Conservation (phyloP, 1,139 yeast genomes). For the Kluyveromyces sp. region DNA sequence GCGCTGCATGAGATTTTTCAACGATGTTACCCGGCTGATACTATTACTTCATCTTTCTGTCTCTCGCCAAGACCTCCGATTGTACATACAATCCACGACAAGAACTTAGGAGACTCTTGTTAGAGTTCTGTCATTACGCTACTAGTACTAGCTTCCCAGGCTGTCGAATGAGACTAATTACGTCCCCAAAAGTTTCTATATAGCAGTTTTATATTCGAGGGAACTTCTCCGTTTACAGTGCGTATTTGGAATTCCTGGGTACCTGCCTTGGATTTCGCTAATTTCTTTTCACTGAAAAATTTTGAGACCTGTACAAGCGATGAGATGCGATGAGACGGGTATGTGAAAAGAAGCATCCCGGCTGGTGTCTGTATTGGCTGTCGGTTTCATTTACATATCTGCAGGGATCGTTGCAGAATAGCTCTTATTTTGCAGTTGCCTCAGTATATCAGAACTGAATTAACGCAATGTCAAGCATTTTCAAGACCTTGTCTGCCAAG, state of each 20-base stretch:
- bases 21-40: neutral
- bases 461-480: constrained; percentile 40
- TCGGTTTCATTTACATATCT: no score
- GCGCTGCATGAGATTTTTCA: neutral
- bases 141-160: no score
- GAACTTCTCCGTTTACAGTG: neutral
- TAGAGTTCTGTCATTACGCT: no score
- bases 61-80: no score
- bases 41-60: no score
- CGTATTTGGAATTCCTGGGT: neutral
- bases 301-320: neutral
- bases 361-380: no score
- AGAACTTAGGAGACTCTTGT: no score
- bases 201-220: neutral
- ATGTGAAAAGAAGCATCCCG: neutral
- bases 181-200: neutral
- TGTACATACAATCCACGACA: no score
- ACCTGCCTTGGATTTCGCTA: neutral
- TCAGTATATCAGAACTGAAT: neutral
- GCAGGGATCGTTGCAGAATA: no score
- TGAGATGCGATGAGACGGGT: neutral
- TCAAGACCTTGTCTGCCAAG: constrained; percentile 34
- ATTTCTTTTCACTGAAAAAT: neutral
- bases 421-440: no score
- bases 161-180: no score